Evolutionary conservation across 345 rosid species (phyloP).

Genomic region (Citrus reticulata): DNA sequence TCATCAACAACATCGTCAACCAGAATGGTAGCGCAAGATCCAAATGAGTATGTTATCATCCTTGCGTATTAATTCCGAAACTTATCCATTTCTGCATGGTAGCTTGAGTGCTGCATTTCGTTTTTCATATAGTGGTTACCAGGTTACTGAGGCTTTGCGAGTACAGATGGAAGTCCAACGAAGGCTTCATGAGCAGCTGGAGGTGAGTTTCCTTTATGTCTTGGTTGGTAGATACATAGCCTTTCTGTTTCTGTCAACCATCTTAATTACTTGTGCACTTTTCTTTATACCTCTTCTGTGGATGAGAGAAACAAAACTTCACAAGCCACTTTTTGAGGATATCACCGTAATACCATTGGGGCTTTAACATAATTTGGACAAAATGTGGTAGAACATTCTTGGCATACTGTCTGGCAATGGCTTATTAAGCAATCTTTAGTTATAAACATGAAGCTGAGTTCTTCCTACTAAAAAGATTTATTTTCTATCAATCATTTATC

Average conservation of each 20-base stretch:
- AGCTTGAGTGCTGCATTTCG: constrained; percentile 12
- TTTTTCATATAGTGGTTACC: constrained; percentile 59
- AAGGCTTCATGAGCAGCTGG: constrained; percentile 88
- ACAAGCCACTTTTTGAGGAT: background rate
- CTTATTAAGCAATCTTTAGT: background rate
- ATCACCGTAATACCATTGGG: background rate
- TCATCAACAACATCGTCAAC: constrained; percentile 69
- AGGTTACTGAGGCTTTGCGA: constrained; percentile 90
- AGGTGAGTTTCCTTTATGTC: constrained; percentile 47
- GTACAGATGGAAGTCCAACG: constrained; percentile 98
- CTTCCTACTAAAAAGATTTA: background rate
- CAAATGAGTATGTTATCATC: constrained; percentile 60
- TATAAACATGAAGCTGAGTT: background rate
- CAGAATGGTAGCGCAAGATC: constrained; percentile 59
- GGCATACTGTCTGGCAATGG: background rate
- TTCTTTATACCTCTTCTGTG: background rate
- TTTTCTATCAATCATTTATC: background rate
- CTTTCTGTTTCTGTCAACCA: background rate
- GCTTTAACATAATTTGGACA: background rate
- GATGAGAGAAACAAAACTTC: background rate
- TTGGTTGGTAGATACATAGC: background rate
- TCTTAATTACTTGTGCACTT: background rate
- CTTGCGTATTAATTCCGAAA: constrained; percentile 6
- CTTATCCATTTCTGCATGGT: background rate
- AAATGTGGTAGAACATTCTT: background rate